Evolutionary conservation across 1,284 basidiomycete genomes (phyloP).

Genomic region (Trichosporon sp.): DNA sequence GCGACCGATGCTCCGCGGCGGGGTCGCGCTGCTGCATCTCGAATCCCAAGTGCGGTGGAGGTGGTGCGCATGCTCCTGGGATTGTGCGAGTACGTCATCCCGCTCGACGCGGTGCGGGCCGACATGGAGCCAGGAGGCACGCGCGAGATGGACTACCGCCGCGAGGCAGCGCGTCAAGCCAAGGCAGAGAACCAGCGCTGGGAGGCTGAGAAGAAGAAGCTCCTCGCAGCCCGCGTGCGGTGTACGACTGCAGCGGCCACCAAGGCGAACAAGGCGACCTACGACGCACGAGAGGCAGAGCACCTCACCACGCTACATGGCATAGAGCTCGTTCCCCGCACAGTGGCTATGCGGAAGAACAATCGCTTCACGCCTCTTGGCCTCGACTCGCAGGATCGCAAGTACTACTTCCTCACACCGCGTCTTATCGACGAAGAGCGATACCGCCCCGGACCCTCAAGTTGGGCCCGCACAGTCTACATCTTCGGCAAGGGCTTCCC

Average conservation of each 20-base stretch:
- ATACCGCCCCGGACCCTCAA: constrained; percentile 22
- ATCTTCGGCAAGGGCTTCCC: constrained; percentile 32
- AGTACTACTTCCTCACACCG: constrained; percentile 32
- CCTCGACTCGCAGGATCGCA: constrained; percentile 32
- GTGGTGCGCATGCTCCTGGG: constrained; percentile 41
- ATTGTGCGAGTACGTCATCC: constrained; percentile 23
- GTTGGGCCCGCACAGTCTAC: constrained; percentile 37
- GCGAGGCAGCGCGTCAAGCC: constrained; percentile 15
- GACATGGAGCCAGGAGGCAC: constrained; percentile 23
- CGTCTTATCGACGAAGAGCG: constrained; percentile 29
- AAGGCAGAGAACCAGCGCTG: constrained; percentile 25
- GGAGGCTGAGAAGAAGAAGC: constrained; percentile 33
- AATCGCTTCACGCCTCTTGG: constrained; percentile 33
- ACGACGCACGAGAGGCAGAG: constrained; percentile 16
- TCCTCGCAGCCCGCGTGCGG: constrained; percentile 24
- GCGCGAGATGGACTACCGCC: constrained; percentile 13
- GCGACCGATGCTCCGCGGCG: constrained; percentile 26
- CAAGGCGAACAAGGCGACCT: constrained; percentile 25
- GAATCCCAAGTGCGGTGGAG: constrained; percentile 30
- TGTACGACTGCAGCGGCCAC: constrained; percentile 28
- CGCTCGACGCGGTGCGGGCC: constrained; percentile 20
- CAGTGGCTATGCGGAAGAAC: constrained; percentile 15
- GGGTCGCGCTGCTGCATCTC: constrained; percentile 27
- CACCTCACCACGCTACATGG: constrained; percentile 18
- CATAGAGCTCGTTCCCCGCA: constrained; percentile 25